phyloP scores from a whole-genome alignment of 192 early-diverging fungal genomes.

The Kickxella alabastrina region DNA sequence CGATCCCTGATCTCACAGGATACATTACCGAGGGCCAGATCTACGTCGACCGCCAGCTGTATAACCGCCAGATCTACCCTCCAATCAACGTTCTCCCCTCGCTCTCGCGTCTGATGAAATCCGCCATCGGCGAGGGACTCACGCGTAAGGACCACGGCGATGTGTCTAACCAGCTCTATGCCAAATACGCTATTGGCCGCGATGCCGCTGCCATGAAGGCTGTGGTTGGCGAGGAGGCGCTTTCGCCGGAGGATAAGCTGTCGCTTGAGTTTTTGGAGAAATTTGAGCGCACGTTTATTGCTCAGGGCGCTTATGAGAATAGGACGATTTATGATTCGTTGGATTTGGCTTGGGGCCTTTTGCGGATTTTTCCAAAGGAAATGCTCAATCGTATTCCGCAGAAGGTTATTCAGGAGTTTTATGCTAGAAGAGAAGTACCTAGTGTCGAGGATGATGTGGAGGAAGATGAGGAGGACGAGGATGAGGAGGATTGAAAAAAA shows the following conservation, averaged over 20 bases:
- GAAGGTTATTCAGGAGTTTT: conserved; percentile 90
- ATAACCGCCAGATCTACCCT: conserved; percentile 99
- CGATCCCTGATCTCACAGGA: conserved; percentile 99
- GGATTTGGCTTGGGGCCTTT: conserved; percentile 96
- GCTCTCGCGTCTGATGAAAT: conserved; percentile 98
- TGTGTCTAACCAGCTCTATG: conserved; percentile 99
- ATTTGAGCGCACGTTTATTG: conserved; percentile 97
- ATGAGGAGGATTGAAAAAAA: too few relatives aligned
- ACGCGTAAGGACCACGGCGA: conserved; percentile 98
- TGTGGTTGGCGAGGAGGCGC: conserved; percentile 98
- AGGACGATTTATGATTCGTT: conserved; percentile 96
- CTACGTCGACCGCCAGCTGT: conserved; percentile 95
- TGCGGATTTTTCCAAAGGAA: conserved; percentile 99
- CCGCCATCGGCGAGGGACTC: conserved; percentile 96
- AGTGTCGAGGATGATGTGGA: conserved; percentile 4
- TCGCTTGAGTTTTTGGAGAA: conserved; percentile 97
- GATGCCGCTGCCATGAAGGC: conserved; percentile 99
- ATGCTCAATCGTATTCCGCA: conserved; percentile 98
- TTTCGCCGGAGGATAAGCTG: conserved; percentile 98
- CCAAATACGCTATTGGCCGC: conserved; percentile 98
- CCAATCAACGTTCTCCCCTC: conserved; percentile 99
- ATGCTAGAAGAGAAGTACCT: conserved; percentile 60
- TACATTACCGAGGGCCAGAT: conserved; percentile 99
- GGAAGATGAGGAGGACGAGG: conserved; percentile 7
- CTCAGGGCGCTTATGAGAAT: conserved; percentile 94